Evolutionary conservation across 352 stramenopile species (phyloP).

Genomic region (Peronospora destructor): DNA sequence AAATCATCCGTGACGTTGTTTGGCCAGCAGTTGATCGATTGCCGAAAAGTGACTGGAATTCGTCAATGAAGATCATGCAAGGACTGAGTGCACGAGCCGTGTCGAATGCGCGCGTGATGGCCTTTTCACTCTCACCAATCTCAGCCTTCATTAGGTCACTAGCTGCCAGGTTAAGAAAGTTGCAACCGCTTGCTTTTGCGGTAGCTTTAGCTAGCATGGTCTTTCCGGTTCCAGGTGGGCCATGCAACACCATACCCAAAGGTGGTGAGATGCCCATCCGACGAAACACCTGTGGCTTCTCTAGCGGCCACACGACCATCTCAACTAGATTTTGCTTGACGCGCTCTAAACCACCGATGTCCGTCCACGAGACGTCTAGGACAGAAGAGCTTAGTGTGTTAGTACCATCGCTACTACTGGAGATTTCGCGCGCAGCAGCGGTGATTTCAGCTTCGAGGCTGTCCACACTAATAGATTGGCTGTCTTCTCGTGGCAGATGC

Average conservation of each 20-base stretch:
- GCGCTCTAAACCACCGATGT: slow-evolving; percentile 61
- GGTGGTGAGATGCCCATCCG: slow-evolving; percentile 77
- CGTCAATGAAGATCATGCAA: slow-evolving; percentile 85
- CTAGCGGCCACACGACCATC: slow-evolving; percentile 83
- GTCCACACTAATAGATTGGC: slow-evolving; percentile 2
- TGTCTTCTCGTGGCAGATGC: slow-evolving; percentile 11
- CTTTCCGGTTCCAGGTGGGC: slow-evolving; percentile 78
- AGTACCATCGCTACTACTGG: slow-evolving; percentile 27
- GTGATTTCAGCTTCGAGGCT: slow-evolving; percentile 41
- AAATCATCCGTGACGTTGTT: slow-evolving; percentile 81
- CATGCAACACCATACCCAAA: slow-evolving; percentile 69
- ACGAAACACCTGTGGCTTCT: slow-evolving; percentile 71
- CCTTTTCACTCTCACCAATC: slow-evolving; percentile 82
- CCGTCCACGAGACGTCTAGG: slow-evolving; percentile 57
- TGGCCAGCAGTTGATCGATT: slow-evolving; percentile 65
- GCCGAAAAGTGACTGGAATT: slow-evolving; percentile 84
- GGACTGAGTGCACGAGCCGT: slow-evolving; percentile 65
- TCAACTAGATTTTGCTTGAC: slow-evolving; percentile 77
- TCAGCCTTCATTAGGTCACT: slow-evolving; percentile 78
- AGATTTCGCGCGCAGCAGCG: slow-evolving; percentile 38
- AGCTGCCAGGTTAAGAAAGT: slow-evolving; percentile 72
- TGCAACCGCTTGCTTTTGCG: slow-evolving; percentile 70
- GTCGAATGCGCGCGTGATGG: slow-evolving; percentile 62
- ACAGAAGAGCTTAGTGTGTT: slow-evolving; percentile 41
- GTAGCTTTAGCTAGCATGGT: slow-evolving; percentile 83